Base-by-base conservation (phyloP, 257 asterid genomes). In the Jaltomata sinuosa region DNA sequence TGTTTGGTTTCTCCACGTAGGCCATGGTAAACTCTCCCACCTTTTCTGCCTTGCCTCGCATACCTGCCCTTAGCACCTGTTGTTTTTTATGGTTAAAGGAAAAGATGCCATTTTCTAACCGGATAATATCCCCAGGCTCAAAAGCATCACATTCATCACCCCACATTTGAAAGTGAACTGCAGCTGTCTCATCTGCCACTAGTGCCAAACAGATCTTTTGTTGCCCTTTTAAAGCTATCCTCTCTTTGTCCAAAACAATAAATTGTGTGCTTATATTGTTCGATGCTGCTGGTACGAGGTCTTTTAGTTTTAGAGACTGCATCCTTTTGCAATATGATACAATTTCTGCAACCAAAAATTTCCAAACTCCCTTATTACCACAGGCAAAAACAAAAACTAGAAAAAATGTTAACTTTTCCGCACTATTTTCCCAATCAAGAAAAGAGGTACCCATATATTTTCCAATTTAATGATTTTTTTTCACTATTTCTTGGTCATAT, bases 101-200 rank as follows among this genome's bases (percentile, higher is more conserved):
- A 79, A 96, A 94, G 71, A 94, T 93, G 50, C 95, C 98, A 42
- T 92, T 92, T 4, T 54, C 65, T 79, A 94, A 61, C 34, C 76
- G 32, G 16, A 94, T 21, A 27, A 96, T 92, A 81, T 94, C 94
- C 5, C 97, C 97, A 0, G 92, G 85, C 84, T 90, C 88, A 47
- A 94, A 91, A 0, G 90, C 91, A 5, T 92, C 92, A 79, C 98
- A 93, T 87, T 96, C 95, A 31, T 89, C 96, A 2, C 94, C 96
- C 94, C 96, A 92, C 31, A 92, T 82, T 88, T 94, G 93, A 80
- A 95, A 91, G 90, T 95, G 98, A 54, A 94, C 96, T 0, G 98
- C 93, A 27, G 98, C 99, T 1, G 95, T 94, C 87, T 95, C 97
- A 74, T 93, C 97, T 1, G 97, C 98, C 78, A 87, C 98, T 83